Base-by-base conservation (phyloP, 768 basidiomycete species). In the Rhodotorula babjevae region DNA sequence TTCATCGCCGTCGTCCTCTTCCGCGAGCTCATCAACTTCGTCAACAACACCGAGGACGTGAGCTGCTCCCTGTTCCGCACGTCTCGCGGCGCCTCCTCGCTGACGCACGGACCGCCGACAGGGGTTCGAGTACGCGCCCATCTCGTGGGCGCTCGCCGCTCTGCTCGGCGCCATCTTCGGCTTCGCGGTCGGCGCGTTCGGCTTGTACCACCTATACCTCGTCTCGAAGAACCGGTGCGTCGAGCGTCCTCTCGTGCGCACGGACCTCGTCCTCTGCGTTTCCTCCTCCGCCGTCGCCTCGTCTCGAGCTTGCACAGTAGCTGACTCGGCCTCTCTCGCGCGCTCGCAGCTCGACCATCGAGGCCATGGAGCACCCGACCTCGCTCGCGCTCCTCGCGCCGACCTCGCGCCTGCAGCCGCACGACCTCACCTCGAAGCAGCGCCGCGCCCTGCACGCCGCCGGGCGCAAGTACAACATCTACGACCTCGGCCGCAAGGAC, bases 121-220 rank as follows among this genome's bases (percentile, higher is more conserved):
- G 63, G 69, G 69, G 36, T 75, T 65, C 59, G 73, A 75, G 49
- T 56, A 68, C 27, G 73, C 73, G 3, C 73, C 73, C 2, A 68
- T 75, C n/a, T 58, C 66, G 23, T 75, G 73, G 73, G 73, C 73
- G 18, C 59, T 75, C 16, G 69, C 62, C 11, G 65, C 66, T 4
- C 52, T 75, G 18, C 47, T 75, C 11, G 73, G 73, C 19, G n/a
- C 29, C 40, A 68, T 75, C 44, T 75, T 75, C 23, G 73, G 73
- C 23, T 21, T 46, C 0, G 60, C 73, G 0, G 57, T 67, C 11
- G 67, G 69, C 16, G 19, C 57, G 2, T 75, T 75, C 46, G 73
- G 65, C 14, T 23, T 61, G 53, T 75, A 75, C 56, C 73, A 75
- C 52, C 44, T 75, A 7, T 75, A 71, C 50, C 60, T 75, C 25